Evolutionary conservation across 2,329 filamentous ascomycete species (phyloP), one percentile per base, ranked within the genome.

Genomic region (Ramularia endophylla): DNA sequence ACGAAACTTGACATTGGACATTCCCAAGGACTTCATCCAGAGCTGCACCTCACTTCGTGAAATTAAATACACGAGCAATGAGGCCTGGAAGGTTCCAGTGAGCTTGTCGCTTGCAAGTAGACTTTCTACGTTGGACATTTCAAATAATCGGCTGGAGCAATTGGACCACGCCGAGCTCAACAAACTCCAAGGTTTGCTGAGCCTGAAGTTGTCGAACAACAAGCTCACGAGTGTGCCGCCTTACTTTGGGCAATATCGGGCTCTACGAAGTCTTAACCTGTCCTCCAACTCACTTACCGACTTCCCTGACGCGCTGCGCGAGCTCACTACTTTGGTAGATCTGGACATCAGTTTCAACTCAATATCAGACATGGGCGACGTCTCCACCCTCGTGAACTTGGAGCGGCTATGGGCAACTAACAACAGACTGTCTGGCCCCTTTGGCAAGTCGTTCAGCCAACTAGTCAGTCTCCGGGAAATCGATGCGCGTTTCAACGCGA

Each of bases 291-390:
- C 86, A 46, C 74, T 98, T 40, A 82, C 83, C 42, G 78, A 78
- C 29, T 94, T 98, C 49, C 92, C 92, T 0, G 73, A 82, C 16
- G 94, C 94, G 55, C 71, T 98, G 16, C 90, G 87, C 63, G 76
- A 87, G 17, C 69, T 98, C 15, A 80, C 80, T 51, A 88, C 83
- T 31, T 68, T 98, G 33, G 85, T 95, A 9, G 90, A 98, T 60
- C 77, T 98, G 29, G 92, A 98, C 57, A 80, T 98, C 59, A 97
- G 90, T 62, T 98, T 98, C 75, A 98, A 98, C 61, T 78, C 82
- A 29, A 95, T 98, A 48, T 77, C 78, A 8, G 77, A 71, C 40
- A 69, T 98, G 6, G 88, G 89, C 1, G 80, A 83, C 48, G 85
- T 98, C 51, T 87, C 88, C 5, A 79, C 80, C 41, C 67, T 98